Evolutionary conservation across 768 basidiomycete species (phyloP), one percentile per base, ranked within the genome.

Genomic region (Strobilomyces confusus): DNA sequence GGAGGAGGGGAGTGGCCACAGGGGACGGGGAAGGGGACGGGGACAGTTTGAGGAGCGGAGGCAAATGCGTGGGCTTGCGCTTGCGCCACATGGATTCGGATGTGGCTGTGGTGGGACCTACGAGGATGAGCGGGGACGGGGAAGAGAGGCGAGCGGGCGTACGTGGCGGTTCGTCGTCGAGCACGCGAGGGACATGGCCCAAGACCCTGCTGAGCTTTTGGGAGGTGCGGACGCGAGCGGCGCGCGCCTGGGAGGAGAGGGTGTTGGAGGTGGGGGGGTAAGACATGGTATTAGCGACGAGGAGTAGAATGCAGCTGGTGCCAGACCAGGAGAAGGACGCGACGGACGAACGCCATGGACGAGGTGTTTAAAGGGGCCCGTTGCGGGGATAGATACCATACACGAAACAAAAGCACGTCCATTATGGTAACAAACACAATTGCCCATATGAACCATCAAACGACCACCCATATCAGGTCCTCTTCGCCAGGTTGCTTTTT

Each of bases 151-250:
- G n/a, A 17, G 9, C 1, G 12, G 32, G 53, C 53, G 12, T 36
- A 62, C 59, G 8, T 9, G 26, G 41, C 4, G 32, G 9, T 12
- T 47, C 29, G 32, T 51, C 59, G 23, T 86, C 83, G 12, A 80
- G 56, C 30, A 84, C 70, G 52, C 77, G 80, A n/a, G 84, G 84
- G 15, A 81, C 78, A 19, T 75, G 71, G 13, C 84, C 84, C 12
- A 86, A 69, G 12, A 86, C 66, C 42, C 80, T 77, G 20, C 77
- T 77, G 20, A 87, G 75, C 69, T 85, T 86, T 59, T 76, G 79
- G 20, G 81, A 77, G 23, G 78, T 77, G 26, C 82, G 80, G 29
- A 82, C 60, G 22, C 86, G 75, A 49, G 80, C 80, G 9, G 73
- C 63, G n/a, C 83, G 78, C 64, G 84, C 79, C 22, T 73, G 61